Evolutionary conservation across 1,284 basidiomycete genomes (phyloP).

Genomic region (Spongiforma sp.): DNA sequence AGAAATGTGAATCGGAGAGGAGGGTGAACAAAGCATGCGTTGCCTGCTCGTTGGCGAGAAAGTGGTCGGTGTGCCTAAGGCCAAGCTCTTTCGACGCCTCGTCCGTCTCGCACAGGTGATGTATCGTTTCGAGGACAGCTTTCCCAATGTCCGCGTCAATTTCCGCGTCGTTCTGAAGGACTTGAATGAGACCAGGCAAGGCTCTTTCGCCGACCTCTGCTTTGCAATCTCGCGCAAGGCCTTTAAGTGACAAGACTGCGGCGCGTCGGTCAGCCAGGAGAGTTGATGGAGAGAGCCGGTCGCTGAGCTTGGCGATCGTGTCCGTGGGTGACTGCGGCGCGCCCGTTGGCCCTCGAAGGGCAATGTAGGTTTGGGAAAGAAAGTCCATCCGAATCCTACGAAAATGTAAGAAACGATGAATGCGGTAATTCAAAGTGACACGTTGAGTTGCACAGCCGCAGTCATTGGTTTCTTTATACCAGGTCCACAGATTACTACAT

Average conservation of each 20-base stretch:
- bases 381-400: conserved; percentile 65
- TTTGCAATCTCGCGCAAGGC: conserved; percentile 90
- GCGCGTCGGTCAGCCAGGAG: conserved; percentile 91
- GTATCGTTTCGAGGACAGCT: conserved; percentile 88
- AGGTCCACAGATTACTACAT: no score
- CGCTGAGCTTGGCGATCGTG: conserved; percentile 87
- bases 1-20: conserved; percentile 80
- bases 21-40: conserved; percentile 82
- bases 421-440: not conserved
- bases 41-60: conserved; percentile 74
- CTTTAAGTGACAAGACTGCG: conserved; percentile 91
- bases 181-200: conserved; percentile 77
- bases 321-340: conserved; percentile 83
- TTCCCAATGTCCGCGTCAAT: conserved; percentile 91
- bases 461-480: no score
- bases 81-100: conserved; percentile 65
- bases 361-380: conserved; percentile 80
- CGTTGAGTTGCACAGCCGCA: no score
- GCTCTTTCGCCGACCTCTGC: conserved; percentile 83
- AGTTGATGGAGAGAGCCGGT: conserved; percentile 86
- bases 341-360: conserved; percentile 77
- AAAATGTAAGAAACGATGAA: conserved; percentile 4
- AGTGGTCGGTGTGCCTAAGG: conserved; percentile 72
- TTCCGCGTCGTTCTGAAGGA: conserved; percentile 85
- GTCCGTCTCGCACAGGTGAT: conserved; percentile 75